Evolutionary conservation across 2,329 filamentous ascomycete genomes (phyloP), one percentile per base, ranked within the genome.

Genomic region (Trichophaea hybrida): DNA sequence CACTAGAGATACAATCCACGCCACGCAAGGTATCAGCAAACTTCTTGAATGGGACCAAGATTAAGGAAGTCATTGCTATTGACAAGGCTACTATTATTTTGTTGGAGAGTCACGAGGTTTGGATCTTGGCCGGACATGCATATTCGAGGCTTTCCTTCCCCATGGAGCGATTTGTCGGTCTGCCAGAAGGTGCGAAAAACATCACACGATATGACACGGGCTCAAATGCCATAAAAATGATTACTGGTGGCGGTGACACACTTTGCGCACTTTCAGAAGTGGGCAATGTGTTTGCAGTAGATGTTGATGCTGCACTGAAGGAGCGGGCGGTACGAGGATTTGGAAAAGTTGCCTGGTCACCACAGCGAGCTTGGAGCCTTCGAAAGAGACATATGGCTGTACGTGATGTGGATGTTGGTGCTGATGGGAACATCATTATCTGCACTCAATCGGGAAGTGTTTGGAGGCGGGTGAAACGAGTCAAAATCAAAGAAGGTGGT

Each of bases 51-150:
- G 80, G 77, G 58, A 70, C 77, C 0, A 40, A 54, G 13, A 95
- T 98, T 56, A 75, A 79, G 32, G 86, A 85, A 70, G 87, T 93
- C 0, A 86, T 87, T 0, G 91, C 90, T 2, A 95, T 94, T 60
- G 91, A 97, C 69, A 84, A 84, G 65, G 93, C 93, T 5, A 96
- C 93, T 0, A 84, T 85, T 1, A 85, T 89, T 63, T 74, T 98
- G 33, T 78, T 98, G 2, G 85, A 89, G 53, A 94, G 89, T 67
- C 83, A 86, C 66, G 88, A 89, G 17, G 88, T 97, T 7, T 94
- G 86, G 77, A 84, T 98, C 0, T 95, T 98, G 68, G 91, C 89
- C 0, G 94, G 94, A 66, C 97, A 94, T 69, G 91, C 91, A 4
- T 97, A 95, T 70, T 88, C 89, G n/a, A 87, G 88, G 64, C 78